Conservation (phyloP, 2,329 filamentous ascomycete species). For the Apiospora pterosperma region DNA sequence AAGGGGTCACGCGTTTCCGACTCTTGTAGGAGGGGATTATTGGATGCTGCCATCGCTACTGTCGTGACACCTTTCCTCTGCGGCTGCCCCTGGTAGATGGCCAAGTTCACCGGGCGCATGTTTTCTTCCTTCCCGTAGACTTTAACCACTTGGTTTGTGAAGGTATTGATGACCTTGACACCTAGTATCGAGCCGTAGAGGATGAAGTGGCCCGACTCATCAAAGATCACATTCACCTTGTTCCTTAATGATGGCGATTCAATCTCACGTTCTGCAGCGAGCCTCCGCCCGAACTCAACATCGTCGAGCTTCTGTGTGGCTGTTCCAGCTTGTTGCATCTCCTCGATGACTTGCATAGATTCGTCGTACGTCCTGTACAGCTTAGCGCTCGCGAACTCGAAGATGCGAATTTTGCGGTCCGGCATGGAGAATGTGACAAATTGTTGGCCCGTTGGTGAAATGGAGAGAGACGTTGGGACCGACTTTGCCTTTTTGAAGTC, state of each 20-base stretch:
- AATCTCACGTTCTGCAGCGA: slow-evolving; percentile 83
- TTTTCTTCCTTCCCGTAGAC: slow-evolving; percentile 88
- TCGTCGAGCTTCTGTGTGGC: slow-evolving; percentile 78
- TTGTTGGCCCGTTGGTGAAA: slow-evolving; percentile 82
- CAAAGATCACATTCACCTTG: slow-evolving; percentile 85
- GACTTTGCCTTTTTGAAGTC: slow-evolving; percentile 97
- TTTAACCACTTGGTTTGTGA: slow-evolving; percentile 88
- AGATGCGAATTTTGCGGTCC: slow-evolving; percentile 87
- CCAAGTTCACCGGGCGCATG: slow-evolving; percentile 77
- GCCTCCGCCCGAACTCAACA: slow-evolving; percentile 84
- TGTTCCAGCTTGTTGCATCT: slow-evolving; percentile 95
- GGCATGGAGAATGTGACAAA: slow-evolving; percentile 90
- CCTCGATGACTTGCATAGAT: slow-evolving; percentile 80
- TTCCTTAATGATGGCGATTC: slow-evolving; percentile 65
- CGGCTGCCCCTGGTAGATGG: slow-evolving; percentile 90
- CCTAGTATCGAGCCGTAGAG: slow-evolving; percentile 90
- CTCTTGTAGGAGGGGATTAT: slow-evolving; percentile 88
- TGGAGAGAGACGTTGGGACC: slow-evolving; percentile 72
- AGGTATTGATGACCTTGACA: slow-evolving; percentile 92
- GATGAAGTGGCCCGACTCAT: slow-evolving; percentile 94
- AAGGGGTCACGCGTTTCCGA: slow-evolving; percentile 90
- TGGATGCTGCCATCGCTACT: slow-evolving; percentile 93
- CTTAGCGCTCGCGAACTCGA: slow-evolving; percentile 87
- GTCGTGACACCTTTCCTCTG: slow-evolving; percentile 92
- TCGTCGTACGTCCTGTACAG: slow-evolving; percentile 93